Percentiles rank a stretch among this genome's conserved stretches.
phyloP scores from a whole-genome alignment of 257 asterid species.

The Apocynum venetum region DNA sequence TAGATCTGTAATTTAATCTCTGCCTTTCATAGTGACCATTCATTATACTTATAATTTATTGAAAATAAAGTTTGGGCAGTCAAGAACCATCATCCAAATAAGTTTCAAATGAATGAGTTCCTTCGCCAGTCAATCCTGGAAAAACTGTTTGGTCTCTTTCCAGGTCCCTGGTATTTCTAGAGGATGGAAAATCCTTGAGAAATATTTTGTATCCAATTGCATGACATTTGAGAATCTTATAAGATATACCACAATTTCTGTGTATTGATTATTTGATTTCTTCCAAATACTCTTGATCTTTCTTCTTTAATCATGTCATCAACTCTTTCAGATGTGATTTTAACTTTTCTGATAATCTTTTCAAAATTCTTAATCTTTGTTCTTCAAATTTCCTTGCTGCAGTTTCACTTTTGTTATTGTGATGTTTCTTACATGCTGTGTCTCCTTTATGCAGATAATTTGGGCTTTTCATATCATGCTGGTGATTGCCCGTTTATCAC shows the following conservation, averaged over 20 bases:
- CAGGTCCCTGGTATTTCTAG: not conserved
- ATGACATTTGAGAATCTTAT: not conserved
- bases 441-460: constrained; percentile 6
- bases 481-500: not conserved
- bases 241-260: not conserved
- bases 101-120: not conserved
- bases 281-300: too few relatives aligned
- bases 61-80: not conserved
- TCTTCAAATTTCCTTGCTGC: not conserved
- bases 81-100: not conserved
- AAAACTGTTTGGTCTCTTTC: not conserved
- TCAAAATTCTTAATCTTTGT: not conserved
- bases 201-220: not conserved
- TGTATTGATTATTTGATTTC: not conserved
- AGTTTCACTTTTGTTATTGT: not conserved
- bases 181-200: not conserved
- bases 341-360: not conserved
- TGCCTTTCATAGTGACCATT: not conserved
- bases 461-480: not conserved
- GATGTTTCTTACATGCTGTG: not conserved
- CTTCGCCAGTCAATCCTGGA: not conserved
- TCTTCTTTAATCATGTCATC: not conserved
- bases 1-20: not conserved
- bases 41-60: not conserved
- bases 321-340: not conserved